A percentile compares a stretch with the other conserved stretches of the same genome.
phyloP scores from a whole-genome alignment of 768 basidiomycete genomes.

The Amanita molliuscula region DNA sequence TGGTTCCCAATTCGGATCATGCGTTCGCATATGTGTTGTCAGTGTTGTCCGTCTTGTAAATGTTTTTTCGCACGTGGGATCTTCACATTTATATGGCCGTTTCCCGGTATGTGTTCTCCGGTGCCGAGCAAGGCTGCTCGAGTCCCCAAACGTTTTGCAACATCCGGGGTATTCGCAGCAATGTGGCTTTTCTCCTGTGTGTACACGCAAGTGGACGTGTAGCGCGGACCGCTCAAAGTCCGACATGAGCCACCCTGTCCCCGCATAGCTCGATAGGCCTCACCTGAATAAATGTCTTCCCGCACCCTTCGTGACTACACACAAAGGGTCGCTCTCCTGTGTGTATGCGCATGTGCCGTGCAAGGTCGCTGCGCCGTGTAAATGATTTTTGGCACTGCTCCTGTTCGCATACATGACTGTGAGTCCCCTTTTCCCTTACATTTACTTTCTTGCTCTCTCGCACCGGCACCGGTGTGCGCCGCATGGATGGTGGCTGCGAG shows the following conservation, averaged over 20 bases:
- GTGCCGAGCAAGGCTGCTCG: conserved; percentile 85
- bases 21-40: conserved; percentile 80
- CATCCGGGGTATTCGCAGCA: conserved; percentile 85
- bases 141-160: conserved; percentile 83
- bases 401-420: conserved; percentile 56
- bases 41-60: conserved; percentile 81
- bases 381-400: conserved; percentile 74
- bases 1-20: conserved; percentile 78
- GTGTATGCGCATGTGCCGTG: conserved; percentile 82
- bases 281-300: conserved; percentile 91
- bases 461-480: conserved; percentile 13
- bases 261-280: conserved; percentile 9
- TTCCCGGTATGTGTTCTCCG: conserved; percentile 84
- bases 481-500: conserved; percentile 10
- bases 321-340: conserved; percentile 83
- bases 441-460: conserved; percentile 28
- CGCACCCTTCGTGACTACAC: conserved; percentile 62
- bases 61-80: conserved; percentile 75
- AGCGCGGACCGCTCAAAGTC: conserved; percentile 68
- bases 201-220: conserved; percentile 81
- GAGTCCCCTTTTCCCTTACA: conserved; percentile 36
- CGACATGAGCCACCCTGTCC: conserved; percentile 5
- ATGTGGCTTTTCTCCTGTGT: conserved; percentile 92
- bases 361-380: conserved; percentile 73
- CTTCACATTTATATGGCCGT: conserved; percentile 80